Evolutionary conservation across 805 yeast genomes (phyloP), one percentile per base, ranked within the genome.

Genomic region (Saccharomyces kudriavzevii): DNA sequence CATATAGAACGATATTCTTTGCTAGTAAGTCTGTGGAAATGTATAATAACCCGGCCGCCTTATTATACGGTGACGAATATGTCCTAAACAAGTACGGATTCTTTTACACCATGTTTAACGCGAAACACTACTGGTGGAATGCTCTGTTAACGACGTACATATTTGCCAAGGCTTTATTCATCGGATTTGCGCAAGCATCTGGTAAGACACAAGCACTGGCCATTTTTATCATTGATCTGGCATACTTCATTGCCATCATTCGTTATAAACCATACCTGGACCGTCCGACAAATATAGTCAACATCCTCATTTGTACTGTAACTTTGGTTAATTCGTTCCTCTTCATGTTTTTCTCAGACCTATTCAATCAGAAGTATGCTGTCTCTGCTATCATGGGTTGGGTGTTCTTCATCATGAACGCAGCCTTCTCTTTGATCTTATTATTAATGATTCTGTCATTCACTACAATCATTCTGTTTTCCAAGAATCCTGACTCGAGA

Each of bases 361-460:
- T 91, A 57, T 89, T 87, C 71, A 84, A 85, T 50, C 96, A 89
- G 72, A 84, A 90, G 9, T 83, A 83, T n/a, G 79, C 80, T 9
- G 97, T 89, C 10, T 75, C 84, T 11, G 84, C 96, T 3, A 81
- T 91, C 53, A 87, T 91, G 96, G 97, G 95, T 0, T 86, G 95
- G 82, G 77, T 91, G 1, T 91, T 87, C 72, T 91, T 91, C 69
- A 77, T 91, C 54, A 68, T 91, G 68, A 91, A 91, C 68, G 97
- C 97, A 4, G 95, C 92, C 3, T 90, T 87, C 65, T 82, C 96
- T 10, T 76, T 88, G 59, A 76, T 89, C 49, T 74, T 91, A 60
- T 77, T 91, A 67, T 60, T 90, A 31, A 70, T 84, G 73, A 84
- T 88, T 62, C 75, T 90, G 55, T 82, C 82, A 2, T 83, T 86